phyloP scores from a whole-genome alignment of 805 yeast genomes.

The Hyphopichia homilentoma region DNA sequence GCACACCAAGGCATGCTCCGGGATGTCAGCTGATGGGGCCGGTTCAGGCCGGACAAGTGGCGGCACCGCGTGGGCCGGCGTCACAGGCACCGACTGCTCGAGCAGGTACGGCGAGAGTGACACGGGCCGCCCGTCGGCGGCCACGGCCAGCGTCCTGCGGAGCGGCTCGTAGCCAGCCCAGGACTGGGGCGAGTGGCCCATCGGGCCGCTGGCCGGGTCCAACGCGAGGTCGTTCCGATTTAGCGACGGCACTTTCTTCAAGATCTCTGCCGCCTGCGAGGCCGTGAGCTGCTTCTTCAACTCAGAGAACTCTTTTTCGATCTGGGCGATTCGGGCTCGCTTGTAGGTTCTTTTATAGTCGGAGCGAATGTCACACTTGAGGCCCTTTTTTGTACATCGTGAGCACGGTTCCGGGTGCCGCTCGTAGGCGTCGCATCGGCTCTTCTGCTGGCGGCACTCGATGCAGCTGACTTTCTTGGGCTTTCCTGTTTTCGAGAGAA shows the following conservation, averaged over 20 bases:
- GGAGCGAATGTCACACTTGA: slow-evolving; percentile 68
- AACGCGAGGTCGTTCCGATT: not conserved
- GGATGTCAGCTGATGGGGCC: slow-evolving; percentile 10
- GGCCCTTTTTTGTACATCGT: slow-evolving; percentile 68
- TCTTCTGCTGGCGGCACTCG: slow-evolving; percentile 94
- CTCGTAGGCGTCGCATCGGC: slow-evolving; percentile 82
- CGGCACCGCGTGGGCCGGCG: slow-evolving; percentile 21
- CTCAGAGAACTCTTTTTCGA: slow-evolving; percentile 76
- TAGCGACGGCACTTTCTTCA: slow-evolving; percentile 21
- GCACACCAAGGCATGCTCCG: slow-evolving; percentile 45
- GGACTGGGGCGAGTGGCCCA: slow-evolving; percentile 2
- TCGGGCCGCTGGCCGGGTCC: slow-evolving; percentile 2
- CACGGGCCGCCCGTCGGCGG: slow-evolving; percentile 2
- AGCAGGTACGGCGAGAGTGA: slow-evolving; percentile 5
- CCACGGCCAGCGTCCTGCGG: slow-evolving; percentile 3
- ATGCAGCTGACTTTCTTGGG: slow-evolving; percentile 80
- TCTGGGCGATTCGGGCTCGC: slow-evolving; percentile 76
- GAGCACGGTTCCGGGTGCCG: slow-evolving; percentile 77
- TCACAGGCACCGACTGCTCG: slow-evolving; percentile 22
- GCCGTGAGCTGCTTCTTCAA: slow-evolving; percentile 50
- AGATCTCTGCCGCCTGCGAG: slow-evolving; percentile 29
- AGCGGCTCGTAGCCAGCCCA: not conserved
- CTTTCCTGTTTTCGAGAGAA: slow-evolving; percentile 11
- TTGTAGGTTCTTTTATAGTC: slow-evolving; percentile 89
- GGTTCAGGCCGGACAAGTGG: too few relatives aligned